These are phyloP conservation scores for Flaveria bidentis DNA, from an alignment of 129 eudicot genomes.

Conservation along the genomic window DNA sequence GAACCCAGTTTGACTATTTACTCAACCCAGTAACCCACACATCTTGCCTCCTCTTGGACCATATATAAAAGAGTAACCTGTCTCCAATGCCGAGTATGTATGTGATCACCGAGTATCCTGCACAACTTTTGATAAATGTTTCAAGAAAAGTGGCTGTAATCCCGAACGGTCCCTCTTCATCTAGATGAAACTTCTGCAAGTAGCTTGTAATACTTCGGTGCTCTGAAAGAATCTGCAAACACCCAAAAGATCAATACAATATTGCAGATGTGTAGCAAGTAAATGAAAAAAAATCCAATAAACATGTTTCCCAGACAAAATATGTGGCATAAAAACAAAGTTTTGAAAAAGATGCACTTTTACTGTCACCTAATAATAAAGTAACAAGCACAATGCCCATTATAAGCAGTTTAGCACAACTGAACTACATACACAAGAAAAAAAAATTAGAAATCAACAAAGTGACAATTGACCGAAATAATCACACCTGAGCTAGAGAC, in stretches of 20 bases:
- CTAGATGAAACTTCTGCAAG: conserved; percentile 94
- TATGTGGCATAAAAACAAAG: no score
- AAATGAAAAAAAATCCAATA: background rate
- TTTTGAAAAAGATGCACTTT: no score
- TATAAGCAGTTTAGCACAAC: no score
- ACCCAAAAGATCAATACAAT: background rate
- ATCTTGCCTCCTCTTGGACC: background rate
- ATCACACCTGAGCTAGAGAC: conserved; percentile 83
- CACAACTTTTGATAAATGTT: conserved; percentile 96
- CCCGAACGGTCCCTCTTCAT: conserved; percentile 96
- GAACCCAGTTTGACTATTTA: no score
- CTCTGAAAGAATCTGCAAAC: conserved; percentile 79
- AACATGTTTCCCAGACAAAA: background rate
- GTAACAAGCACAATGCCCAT: no score
- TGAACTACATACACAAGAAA: no score
- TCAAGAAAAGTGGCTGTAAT: conserved; percentile 91
- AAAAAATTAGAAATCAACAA: background rate
- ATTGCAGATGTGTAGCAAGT: background rate
- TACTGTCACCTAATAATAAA: no score
- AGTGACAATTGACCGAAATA: background rate
- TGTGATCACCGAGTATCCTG: conserved; percentile 96
- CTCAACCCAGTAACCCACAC: background rate
- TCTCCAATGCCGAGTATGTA: conserved; percentile 98
- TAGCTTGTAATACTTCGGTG: conserved; percentile 87
- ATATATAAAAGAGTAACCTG: conserved; percentile 50